phyloP scores from a whole-genome alignment of 805 yeast species.

The Kazachstania taianensis region DNA sequence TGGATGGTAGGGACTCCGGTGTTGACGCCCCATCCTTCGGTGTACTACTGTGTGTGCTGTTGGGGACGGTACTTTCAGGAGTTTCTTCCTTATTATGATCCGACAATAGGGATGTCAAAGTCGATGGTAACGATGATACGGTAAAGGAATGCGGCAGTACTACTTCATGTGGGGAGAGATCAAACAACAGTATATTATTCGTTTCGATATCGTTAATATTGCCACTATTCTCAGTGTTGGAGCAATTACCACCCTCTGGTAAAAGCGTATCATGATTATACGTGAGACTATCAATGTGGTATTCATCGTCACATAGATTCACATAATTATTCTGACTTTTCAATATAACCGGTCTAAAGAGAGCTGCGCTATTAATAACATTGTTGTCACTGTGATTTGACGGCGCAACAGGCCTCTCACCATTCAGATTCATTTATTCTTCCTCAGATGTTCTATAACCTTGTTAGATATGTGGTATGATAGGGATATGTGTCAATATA shows the following conservation, averaged over 20 bases:
- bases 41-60: neutral
- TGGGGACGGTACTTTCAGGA: slow-evolving; percentile 4
- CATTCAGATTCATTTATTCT: no score
- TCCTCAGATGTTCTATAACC: no score
- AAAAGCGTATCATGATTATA: slow-evolving; percentile 1
- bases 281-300: slow-evolving; percentile 2
- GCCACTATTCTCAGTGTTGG: neutral
- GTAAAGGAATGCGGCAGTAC: slow-evolving; percentile 8
- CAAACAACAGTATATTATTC: slow-evolving; percentile 13
- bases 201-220: neutral
- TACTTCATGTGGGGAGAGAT: slow-evolving; percentile 17
- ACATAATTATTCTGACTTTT: slow-evolving; percentile 5
- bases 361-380: no score
- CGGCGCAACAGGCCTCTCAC: no score
- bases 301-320: slow-evolving; percentile 8
- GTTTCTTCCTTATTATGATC: slow-evolving; percentile 1
- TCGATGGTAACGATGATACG: slow-evolving; percentile 5
- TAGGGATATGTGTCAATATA: no score
- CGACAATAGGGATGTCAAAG: slow-evolving; percentile 4
- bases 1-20: neutral
- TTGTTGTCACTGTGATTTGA: no score
- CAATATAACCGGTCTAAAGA: no score
- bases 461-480: no score
- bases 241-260: no score
- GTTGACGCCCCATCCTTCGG: neutral